Evolutionary conservation across 768 basidiomycete species (phyloP).

Genomic region (Russula griseocarnosa): DNA sequence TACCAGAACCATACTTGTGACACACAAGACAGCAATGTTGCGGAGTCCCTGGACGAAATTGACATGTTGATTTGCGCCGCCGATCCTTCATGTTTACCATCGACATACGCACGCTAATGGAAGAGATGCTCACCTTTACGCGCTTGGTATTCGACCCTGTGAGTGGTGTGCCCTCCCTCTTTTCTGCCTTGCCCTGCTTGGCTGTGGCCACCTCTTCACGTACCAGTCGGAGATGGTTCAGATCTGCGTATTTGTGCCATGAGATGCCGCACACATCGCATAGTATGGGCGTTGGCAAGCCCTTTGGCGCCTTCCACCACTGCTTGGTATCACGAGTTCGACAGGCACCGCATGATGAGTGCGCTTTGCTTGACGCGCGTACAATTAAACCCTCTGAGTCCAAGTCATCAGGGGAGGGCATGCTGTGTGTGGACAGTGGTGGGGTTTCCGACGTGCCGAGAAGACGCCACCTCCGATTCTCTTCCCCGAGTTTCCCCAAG

Average conservation of each 20-base stretch:
- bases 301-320: conserved; percentile 95
- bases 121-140: conserved; percentile 46
- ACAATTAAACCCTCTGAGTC: conserved; percentile 81
- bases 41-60: conserved; percentile 49
- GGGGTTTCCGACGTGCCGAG: conserved; percentile 11
- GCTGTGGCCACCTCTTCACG: conserved; percentile 59
- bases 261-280: conserved; percentile 84
- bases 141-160: conserved; percentile 56
- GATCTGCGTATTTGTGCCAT: conserved; percentile 92
- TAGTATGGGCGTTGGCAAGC: conserved; percentile 68
- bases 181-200: conserved; percentile 39
- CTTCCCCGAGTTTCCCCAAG: conserved; percentile 72
- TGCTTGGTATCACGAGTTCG: conserved; percentile 68
- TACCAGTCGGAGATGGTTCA: conserved; percentile 62
- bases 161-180: conserved; percentile 59
- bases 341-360: conserved; percentile 75
- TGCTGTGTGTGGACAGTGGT: neutral
- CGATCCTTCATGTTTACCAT: neutral
- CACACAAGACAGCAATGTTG: conserved; percentile 75
- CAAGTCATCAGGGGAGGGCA: conserved; percentile 29
- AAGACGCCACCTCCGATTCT: conserved; percentile 40
- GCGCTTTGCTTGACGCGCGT: conserved; percentile 49
- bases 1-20: conserved; percentile 69
- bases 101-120: neutral
- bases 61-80: conserved; percentile 41